These are phyloP conservation scores for Cystofilobasidium capitatum DNA, from an alignment of 768 basidiomycete species.

Conservation along the genomic window DNA sequence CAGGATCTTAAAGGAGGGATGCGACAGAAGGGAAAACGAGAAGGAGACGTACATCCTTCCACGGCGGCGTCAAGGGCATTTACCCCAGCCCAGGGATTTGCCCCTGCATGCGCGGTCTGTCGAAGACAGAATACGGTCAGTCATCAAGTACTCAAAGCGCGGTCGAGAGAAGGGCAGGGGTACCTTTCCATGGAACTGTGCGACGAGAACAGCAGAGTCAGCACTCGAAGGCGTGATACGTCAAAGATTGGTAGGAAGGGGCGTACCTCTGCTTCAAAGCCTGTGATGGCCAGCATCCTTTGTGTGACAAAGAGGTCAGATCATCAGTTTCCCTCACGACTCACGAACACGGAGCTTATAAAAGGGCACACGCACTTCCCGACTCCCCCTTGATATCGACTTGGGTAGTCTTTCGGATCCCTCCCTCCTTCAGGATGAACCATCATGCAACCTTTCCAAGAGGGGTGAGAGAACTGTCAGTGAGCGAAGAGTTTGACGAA, in stretches of 20 bases:
- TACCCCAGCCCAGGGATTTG: slow-evolving; percentile 32
- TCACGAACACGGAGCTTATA: no score
- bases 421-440: slow-evolving; percentile 32
- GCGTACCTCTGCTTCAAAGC: slow-evolving; percentile 29
- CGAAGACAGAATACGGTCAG: slow-evolving; percentile 15
- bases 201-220: background rate
- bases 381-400: slow-evolving; percentile 7
- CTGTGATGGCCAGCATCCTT: slow-evolving; percentile 26
- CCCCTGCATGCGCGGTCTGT: slow-evolving; percentile 34
- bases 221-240: background rate
- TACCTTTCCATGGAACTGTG: background rate
- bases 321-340: slow-evolving; percentile 9
- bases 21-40: background rate
- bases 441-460: slow-evolving; percentile 31
- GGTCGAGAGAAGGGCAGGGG: background rate
- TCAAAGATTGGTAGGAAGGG: background rate
- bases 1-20: background rate
- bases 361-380: no score
- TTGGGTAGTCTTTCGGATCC: slow-evolving; percentile 21
- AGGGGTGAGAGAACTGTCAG: background rate
- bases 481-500: no score
- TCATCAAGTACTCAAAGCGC: background rate
- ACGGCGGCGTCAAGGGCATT: slow-evolving; percentile 33
- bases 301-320: background rate
- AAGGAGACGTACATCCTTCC: slow-evolving; percentile 18